Percentiles rank a stretch among this genome's conserved stretches.
These are phyloP conservation scores for Dichotomocladium elegans DNA, from an alignment of 371 early-diverging fungal species.

Conservation along the genomic window DNA sequence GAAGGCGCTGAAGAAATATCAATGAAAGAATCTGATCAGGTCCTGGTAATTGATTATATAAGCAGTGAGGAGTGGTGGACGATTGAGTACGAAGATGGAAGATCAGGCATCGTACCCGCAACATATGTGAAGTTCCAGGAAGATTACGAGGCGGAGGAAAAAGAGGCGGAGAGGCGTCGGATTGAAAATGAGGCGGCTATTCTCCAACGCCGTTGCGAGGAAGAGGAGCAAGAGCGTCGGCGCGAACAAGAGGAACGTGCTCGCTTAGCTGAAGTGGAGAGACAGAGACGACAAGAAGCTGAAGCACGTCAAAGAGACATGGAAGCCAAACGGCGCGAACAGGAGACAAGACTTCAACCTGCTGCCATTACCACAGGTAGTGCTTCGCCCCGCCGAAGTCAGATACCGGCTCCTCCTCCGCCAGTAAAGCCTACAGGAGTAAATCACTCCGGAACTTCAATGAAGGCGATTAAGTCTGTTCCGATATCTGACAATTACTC, in stretches of 20 bases:
- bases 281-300: constrained; percentile 35
- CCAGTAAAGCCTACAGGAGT: constrained; percentile 11
- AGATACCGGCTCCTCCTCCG: constrained; percentile 23
- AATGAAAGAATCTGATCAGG: constrained; percentile 69
- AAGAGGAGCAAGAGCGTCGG: constrained; percentile 22
- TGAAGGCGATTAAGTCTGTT: constrained; percentile 20
- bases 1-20: constrained; percentile 72
- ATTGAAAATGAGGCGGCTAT: constrained; percentile 27
- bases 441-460: constrained; percentile 10
- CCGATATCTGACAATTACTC: constrained; percentile 19
- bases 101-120: constrained; percentile 54
- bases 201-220: constrained; percentile 18
- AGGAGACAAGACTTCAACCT: constrained; percentile 9
- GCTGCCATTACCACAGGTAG: constrained; percentile 11
- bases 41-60: constrained; percentile 72
- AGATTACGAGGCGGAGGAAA: constrained; percentile 35
- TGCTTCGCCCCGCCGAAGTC: constrained; percentile 21
- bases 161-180: constrained; percentile 21
- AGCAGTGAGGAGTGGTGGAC: constrained; percentile 80
- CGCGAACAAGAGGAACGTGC: constrained; percentile 23
- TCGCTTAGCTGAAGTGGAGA: constrained; percentile 35
- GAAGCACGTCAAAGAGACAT: constrained; percentile 21
- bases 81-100: constrained; percentile 39
- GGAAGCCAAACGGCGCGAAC: background rate
- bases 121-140: constrained; percentile 51